phyloP scores from a whole-genome alignment of 116 monocot species.

The Zostera marina region DNA sequence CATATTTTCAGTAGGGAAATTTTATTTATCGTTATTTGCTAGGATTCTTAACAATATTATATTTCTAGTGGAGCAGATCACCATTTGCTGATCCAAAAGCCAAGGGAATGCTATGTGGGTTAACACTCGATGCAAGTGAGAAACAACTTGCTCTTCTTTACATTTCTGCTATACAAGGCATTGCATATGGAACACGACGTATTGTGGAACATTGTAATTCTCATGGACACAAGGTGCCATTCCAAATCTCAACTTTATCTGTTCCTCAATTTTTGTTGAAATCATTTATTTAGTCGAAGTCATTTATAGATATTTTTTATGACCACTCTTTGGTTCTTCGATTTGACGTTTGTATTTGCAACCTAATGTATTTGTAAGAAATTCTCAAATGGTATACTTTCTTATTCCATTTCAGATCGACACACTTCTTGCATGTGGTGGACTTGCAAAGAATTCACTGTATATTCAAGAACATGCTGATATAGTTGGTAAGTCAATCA shows the following conservation, averaged over 20 bases:
- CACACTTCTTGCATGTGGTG: constrained; percentile 95
- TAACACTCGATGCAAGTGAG: constrained; percentile 84
- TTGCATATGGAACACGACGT: constrained; percentile 95
- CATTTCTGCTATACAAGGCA: constrained; percentile 80
- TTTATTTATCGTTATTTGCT: background rate
- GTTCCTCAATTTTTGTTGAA: no score
- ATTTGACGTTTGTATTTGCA: background rate
- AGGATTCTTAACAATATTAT: background rate
- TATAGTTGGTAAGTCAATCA: constrained; percentile 45
- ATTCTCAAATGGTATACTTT: background rate
- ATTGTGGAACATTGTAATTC: constrained; percentile 93
- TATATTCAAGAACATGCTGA: constrained; percentile 96
- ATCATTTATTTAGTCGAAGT: no score
- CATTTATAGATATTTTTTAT: background rate
- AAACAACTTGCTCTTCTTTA: constrained; percentile 73
- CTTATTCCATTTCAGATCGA: constrained; percentile 37
- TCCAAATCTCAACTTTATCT: no score
- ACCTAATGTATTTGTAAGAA: background rate
- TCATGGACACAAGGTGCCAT: constrained; percentile 80
- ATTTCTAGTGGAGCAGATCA: constrained; percentile 32
- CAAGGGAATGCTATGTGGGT: constrained; percentile 70
- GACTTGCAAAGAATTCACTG: constrained; percentile 75
- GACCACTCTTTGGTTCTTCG: background rate
- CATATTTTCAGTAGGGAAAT: no score
- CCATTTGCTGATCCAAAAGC: constrained; percentile 84